These are phyloP conservation scores for Mycotypha africana DNA, from an alignment of 371 early-diverging fungal genomes.

Conservation along the genomic window DNA sequence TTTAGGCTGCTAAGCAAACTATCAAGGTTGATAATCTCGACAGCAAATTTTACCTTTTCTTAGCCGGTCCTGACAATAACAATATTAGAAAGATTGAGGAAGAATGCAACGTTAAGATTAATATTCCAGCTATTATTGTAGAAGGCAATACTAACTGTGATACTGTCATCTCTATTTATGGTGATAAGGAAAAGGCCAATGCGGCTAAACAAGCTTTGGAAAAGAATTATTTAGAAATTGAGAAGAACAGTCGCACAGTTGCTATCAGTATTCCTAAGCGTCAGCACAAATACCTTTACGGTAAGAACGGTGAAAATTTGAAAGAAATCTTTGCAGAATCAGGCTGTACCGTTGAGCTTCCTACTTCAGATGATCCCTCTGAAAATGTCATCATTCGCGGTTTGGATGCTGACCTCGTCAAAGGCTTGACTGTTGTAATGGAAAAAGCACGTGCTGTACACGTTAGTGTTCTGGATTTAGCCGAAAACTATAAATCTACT, in stretches of 20 bases:
- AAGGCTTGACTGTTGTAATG: slow-evolving; percentile 70
- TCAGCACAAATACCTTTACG: slow-evolving; percentile 88
- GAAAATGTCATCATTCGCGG: slow-evolving; percentile 82
- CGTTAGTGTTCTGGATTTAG: slow-evolving; percentile 49
- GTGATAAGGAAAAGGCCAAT: slow-evolving; percentile 69
- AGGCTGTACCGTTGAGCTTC: slow-evolving; percentile 79
- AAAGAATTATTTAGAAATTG: slow-evolving; percentile 51
- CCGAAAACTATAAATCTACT: slow-evolving; percentile 38
- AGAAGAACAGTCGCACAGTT: slow-evolving; percentile 56
- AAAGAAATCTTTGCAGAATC: slow-evolving; percentile 76
- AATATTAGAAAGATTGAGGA: slow-evolving; percentile 49
- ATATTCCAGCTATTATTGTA: slow-evolving; percentile 59
- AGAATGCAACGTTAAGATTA: slow-evolving; percentile 69
- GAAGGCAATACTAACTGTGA: slow-evolving; percentile 43
- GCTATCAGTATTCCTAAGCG: slow-evolving; percentile 75
- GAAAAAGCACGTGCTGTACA: slow-evolving; percentile 69
- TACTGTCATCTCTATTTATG: slow-evolving; percentile 54
- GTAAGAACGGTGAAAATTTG: slow-evolving; percentile 73
- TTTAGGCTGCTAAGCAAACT: slow-evolving; percentile 53
- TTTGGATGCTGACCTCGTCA: slow-evolving; percentile 56
- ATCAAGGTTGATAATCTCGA: slow-evolving; percentile 55
- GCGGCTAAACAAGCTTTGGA: slow-evolving; percentile 60
- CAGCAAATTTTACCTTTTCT: slow-evolving; percentile 69
- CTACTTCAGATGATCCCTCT: slow-evolving; percentile 61
- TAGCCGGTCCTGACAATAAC: slow-evolving; percentile 71